Conservation (phyloP, 2,329 filamentous ascomycete species). For the Epichloe sp. region DNA sequence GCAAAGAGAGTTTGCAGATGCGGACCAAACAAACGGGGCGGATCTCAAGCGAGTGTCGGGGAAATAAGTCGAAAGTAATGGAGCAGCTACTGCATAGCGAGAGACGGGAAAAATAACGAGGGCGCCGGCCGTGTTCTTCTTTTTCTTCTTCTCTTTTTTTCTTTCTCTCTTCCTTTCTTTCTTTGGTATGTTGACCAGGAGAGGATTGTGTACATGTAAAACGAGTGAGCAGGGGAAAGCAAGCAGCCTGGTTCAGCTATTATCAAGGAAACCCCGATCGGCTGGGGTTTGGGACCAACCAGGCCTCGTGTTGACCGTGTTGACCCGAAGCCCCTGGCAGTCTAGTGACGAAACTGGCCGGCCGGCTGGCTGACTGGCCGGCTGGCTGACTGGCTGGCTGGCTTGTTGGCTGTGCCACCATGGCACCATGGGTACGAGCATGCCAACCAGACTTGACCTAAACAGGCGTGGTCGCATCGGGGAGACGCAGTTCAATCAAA, state of each 20-base stretch:
- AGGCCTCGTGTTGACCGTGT: neutral
- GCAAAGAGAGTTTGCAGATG: neutral
- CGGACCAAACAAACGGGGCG: constrained; percentile 1
- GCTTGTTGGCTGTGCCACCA: neutral
- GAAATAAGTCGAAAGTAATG: neutral
- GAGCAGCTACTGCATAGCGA: constrained; percentile 7
- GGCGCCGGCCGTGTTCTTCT: neutral
- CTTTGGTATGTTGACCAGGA: neutral
- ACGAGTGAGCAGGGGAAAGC: neutral
- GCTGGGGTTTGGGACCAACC: neutral
- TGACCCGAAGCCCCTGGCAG: neutral
- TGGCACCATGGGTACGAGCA: neutral
- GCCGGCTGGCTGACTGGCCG: neutral
- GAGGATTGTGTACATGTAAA: neutral
- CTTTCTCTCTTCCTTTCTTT: neutral
- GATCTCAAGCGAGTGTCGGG: constrained; percentile 6
- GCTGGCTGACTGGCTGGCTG: neutral
- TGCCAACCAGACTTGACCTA: neutral
- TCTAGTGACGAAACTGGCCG: neutral
- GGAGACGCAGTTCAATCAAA: neutral
- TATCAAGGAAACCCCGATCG: neutral
- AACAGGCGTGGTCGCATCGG: neutral
- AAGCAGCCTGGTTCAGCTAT: neutral
- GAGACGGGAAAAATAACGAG: constrained; percentile 9
- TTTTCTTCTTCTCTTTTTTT: neutral